These are phyloP conservation scores for Exophiala xenobiotica DNA, from an alignment of 2,329 filamentous ascomycete species.

Conservation along the genomic window DNA sequence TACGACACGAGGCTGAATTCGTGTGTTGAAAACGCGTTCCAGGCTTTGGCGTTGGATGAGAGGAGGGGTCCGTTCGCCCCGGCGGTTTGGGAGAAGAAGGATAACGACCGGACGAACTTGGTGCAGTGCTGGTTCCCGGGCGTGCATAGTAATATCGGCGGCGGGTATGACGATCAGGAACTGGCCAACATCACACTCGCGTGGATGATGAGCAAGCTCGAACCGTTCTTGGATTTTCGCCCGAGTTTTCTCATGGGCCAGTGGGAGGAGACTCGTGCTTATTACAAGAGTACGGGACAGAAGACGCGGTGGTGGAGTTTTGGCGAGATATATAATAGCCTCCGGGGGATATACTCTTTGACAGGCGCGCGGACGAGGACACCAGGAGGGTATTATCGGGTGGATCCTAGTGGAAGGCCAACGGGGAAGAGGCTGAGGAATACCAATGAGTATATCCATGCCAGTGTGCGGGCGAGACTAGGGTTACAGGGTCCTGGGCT, in stretches of 20 bases:
- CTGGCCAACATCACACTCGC: slow-evolving; percentile 50
- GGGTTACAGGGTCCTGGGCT: slow-evolving; percentile 30
- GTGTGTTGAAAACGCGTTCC: slow-evolving; percentile 37
- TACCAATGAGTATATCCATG: slow-evolving; percentile 35
- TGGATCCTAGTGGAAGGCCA: slow-evolving; percentile 27
- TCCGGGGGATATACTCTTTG: slow-evolving; percentile 30
- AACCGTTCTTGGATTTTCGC: slow-evolving; percentile 32
- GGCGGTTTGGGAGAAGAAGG: slow-evolving; percentile 35
- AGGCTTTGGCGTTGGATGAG: slow-evolving; percentile 37
- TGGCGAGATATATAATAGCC: slow-evolving; percentile 30
- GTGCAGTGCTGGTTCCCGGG: slow-evolving; percentile 52
- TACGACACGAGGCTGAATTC: slow-evolving; percentile 35
- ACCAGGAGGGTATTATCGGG: slow-evolving; percentile 32
- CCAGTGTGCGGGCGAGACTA: slow-evolving; percentile 30
- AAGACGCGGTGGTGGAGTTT: slow-evolving; percentile 30
- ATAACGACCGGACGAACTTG: slow-evolving; percentile 35
- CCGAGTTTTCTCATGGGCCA: slow-evolving; percentile 27
- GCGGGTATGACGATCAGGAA: slow-evolving; percentile 49
- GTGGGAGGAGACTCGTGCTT: slow-evolving; percentile 24
- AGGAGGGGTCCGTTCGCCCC: slow-evolving; percentile 35
- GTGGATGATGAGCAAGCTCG: slow-evolving; percentile 52
- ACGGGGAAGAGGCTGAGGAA: slow-evolving; percentile 29
- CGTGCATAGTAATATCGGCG: slow-evolving; percentile 50
- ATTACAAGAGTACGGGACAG: slow-evolving; percentile 28
- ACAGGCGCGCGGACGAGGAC: slow-evolving; percentile 30